phyloP scores from a whole-genome alignment of 352 stramenopile genomes.

The Pythium monospermum region DNA sequence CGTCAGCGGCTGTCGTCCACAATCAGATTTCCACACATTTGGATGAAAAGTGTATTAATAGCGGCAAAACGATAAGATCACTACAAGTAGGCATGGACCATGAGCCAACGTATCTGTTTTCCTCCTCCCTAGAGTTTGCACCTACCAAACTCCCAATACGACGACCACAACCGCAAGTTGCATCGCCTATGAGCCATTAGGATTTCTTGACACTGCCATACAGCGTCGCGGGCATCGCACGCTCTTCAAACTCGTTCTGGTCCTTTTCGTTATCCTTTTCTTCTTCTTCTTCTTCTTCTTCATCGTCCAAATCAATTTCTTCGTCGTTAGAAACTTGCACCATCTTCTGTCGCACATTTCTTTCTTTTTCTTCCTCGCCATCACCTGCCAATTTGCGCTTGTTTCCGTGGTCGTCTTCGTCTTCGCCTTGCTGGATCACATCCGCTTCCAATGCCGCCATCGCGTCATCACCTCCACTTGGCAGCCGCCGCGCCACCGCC shows the following conservation, averaged over 20 bases:
- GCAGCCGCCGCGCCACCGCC: no score
- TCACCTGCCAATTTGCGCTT: slow-evolving; percentile 64
- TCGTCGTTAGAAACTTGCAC: slow-evolving; percentile 80
- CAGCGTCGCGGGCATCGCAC: slow-evolving; percentile 46
- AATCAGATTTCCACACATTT: no score
- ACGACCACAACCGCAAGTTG: no score
- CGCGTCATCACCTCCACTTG: slow-evolving; percentile 54
- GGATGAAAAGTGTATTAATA: no score
- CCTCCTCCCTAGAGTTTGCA: no score
- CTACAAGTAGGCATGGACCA: no score
- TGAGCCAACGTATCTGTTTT: no score
- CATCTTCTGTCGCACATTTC: slow-evolving; percentile 77
- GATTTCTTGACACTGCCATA: slow-evolving; percentile 26
- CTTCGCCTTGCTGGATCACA: slow-evolving; percentile 29
- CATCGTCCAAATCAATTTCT: slow-evolving; percentile 93
- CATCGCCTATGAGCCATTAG: no score
- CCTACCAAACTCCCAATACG: no score
- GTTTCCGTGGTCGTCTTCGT: slow-evolving; percentile 26
- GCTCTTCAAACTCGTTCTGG: slow-evolving; percentile 45
- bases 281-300: slow-evolving; percentile 54
- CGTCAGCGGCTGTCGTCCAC: no score
- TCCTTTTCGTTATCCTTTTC: slow-evolving; percentile 13
- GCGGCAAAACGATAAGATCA: no score
- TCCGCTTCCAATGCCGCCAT: slow-evolving; percentile 85
- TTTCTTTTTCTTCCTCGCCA: slow-evolving; percentile 54